These are phyloP conservation scores for Strigomonas galati DNA, from an alignment of 208 protist species.

Conservation along the genomic window DNA sequence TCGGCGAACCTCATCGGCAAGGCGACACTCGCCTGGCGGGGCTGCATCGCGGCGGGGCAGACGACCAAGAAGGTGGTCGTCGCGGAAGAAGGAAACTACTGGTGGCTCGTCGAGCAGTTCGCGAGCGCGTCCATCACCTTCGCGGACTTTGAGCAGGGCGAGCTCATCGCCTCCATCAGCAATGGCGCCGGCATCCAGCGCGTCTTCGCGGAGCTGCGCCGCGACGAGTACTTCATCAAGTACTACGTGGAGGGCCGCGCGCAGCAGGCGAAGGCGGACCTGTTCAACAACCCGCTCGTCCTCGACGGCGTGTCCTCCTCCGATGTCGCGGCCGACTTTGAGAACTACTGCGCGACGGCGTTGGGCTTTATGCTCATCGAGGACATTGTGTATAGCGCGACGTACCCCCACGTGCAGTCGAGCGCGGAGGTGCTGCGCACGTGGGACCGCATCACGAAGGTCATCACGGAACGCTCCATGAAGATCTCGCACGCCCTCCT, in stretches of 20 bases:
- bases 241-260: slow-evolving; percentile 74
- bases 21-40: slow-evolving; percentile 63
- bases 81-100: slow-evolving; percentile 44
- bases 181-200: slow-evolving; percentile 73
- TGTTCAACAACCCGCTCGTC: slow-evolving; percentile 42
- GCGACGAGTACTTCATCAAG: slow-evolving; percentile 64
- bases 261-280: slow-evolving; percentile 63
- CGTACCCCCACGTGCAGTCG: slow-evolving; percentile 78
- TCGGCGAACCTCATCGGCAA: slow-evolving; percentile 57
- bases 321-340: slow-evolving; percentile 48
- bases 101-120: slow-evolving; percentile 66
- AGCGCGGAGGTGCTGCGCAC: slow-evolving; percentile 63
- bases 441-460: slow-evolving; percentile 65
- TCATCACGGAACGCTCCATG: slow-evolving; percentile 44
- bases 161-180: slow-evolving; percentile 45
- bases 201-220: slow-evolving; percentile 75
- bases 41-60: slow-evolving; percentile 40
- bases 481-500: slow-evolving; percentile 46
- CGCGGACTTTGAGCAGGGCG: slow-evolving; percentile 51
- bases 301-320: slow-evolving; percentile 27
- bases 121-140: slow-evolving; percentile 39
- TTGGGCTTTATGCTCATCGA: slow-evolving; percentile 86
- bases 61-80: slow-evolving; percentile 46
- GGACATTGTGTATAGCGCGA: slow-evolving; percentile 77
- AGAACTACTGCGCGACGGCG: slow-evolving; percentile 54